Evolutionary conservation across 345 rosid species (phyloP).

Genomic region (Trapa incisa): DNA sequence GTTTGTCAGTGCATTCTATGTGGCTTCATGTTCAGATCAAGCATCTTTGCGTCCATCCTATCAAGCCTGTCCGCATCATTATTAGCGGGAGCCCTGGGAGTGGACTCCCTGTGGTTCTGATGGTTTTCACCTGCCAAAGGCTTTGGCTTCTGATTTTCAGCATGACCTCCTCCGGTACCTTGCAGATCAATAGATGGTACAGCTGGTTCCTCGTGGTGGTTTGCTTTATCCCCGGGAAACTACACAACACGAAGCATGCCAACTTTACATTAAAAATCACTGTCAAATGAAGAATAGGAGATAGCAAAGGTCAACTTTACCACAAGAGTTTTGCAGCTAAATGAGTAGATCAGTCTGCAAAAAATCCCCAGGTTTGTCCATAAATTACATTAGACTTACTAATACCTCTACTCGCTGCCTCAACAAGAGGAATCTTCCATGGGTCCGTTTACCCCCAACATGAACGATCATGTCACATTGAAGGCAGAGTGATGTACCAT

Average conservation of each 20-base stretch:
- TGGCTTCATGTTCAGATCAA: conserved; percentile 75
- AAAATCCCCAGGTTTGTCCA: not conserved
- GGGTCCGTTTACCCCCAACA: conserved; percentile 74
- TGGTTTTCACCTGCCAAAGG: conserved; percentile 18
- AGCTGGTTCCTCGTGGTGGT: conserved; percentile 12
- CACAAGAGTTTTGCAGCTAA: too few relatives aligned
- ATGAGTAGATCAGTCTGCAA: not conserved
- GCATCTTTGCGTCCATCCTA: conserved; percentile 29
- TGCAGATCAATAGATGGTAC: conserved; percentile 20
- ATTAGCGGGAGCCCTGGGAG: conserved; percentile 8
- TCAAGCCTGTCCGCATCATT: conserved; percentile 23
- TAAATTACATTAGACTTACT: not conserved
- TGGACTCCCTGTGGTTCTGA: conserved; percentile 26
- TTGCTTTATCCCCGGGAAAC: conserved; percentile 64
- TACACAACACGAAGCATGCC: conserved; percentile 10
- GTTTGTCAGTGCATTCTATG: conserved; percentile 27
- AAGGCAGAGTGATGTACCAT: conserved; percentile 74
- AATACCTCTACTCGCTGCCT: conserved; percentile 71
- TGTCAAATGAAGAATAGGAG: not conserved
- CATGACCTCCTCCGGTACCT: conserved; percentile 17
- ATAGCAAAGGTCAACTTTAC: not conserved
- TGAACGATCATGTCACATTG: conserved; percentile 80
- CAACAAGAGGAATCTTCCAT: conserved; percentile 47
- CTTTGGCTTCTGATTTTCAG: conserved; percentile 10
- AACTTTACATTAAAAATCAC: not conserved